phyloP scores from a whole-genome alignment of 441 rosid species.

The Flueggea neowawraea region DNA sequence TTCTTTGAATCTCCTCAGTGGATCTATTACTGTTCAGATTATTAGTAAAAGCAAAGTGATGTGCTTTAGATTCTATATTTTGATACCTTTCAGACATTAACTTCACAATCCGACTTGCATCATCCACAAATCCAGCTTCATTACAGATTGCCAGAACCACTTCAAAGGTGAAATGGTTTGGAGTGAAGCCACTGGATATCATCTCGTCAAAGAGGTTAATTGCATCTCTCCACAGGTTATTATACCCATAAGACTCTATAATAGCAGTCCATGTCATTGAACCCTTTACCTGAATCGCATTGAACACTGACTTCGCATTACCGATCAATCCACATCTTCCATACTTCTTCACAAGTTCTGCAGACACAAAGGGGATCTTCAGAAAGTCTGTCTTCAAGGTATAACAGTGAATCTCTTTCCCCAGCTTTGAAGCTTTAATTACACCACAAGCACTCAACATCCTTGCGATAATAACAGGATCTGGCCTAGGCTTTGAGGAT shows the following conservation, averaged over 20 bases:
- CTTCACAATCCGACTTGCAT: slow-evolving; percentile 51
- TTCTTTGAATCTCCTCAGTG: no score
- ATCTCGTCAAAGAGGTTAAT: slow-evolving; percentile 52
- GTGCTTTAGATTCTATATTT: slow-evolving; percentile 46
- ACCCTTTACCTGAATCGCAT: slow-evolving; percentile 58
- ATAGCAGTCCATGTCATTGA: slow-evolving; percentile 78
- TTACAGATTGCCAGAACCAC: slow-evolving; percentile 61
- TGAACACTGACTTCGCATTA: slow-evolving; percentile 49
- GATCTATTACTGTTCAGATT: slow-evolving; percentile 33
- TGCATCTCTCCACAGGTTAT: slow-evolving; percentile 44
- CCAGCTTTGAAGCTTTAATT: slow-evolving; percentile 53
- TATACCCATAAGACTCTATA: slow-evolving; percentile 56
- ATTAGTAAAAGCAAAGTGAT: slow-evolving; percentile 35
- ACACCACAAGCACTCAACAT: slow-evolving; percentile 47
- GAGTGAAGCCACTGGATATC: slow-evolving; percentile 52
- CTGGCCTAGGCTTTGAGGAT: slow-evolving; percentile 66
- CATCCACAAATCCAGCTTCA: slow-evolving; percentile 68
- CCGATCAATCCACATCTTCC: slow-evolving; percentile 50
- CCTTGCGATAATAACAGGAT: slow-evolving; percentile 66
- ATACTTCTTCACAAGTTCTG: slow-evolving; percentile 71
- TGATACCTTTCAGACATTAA: slow-evolving; percentile 42
- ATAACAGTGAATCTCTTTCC: slow-evolving; percentile 79
- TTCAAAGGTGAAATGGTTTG: slow-evolving; percentile 60
- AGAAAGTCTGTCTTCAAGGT: slow-evolving; percentile 59
- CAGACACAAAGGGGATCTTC: slow-evolving; percentile 54